Conservation (phyloP, 805 yeast species). For the Saccharomycopsis babjevae region DNA sequence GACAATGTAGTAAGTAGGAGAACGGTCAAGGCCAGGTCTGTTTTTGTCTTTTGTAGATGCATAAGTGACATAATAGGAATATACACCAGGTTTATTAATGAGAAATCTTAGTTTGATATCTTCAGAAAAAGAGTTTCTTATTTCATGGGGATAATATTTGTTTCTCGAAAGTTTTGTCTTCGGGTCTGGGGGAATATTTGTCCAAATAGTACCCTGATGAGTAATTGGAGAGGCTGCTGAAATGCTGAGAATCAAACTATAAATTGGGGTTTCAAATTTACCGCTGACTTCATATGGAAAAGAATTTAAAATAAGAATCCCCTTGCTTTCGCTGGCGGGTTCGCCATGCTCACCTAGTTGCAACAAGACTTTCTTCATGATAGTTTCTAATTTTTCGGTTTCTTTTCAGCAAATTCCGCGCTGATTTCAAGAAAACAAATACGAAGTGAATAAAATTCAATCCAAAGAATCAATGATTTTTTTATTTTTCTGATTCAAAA, state of each 20-base stretch:
- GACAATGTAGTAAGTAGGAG: constrained; percentile 42
- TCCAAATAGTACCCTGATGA: constrained; percentile 60
- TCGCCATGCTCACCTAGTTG: constrained; percentile 13
- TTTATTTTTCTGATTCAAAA: too few species aligned
- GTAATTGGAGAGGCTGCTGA: constrained; percentile 69
- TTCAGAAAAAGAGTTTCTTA: constrained; percentile 49
- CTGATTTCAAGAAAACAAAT: background rate
- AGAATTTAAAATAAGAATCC: constrained; percentile 13
- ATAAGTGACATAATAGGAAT: constrained; percentile 60
- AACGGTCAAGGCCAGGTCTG: constrained; percentile 45
- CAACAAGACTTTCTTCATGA: constrained; percentile 11
- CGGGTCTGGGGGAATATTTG: constrained; percentile 51
- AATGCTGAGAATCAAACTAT: constrained; percentile 47
- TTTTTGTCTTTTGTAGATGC: constrained; percentile 26
- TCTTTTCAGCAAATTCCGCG: background rate
- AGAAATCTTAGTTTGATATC: constrained; percentile 54
- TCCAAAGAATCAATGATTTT: background rate
- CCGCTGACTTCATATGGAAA: constrained; percentile 5
- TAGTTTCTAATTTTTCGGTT: background rate
- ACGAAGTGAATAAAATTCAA: background rate
- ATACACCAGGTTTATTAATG: constrained; percentile 69
- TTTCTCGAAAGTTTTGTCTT: constrained; percentile 43
- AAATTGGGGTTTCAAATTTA: constrained; percentile 29
- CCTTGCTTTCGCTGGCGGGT: constrained; percentile 10
- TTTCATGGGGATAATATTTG: constrained; percentile 40